Evolutionary conservation across 1,139 yeast genomes (phyloP).

Genomic region (Blastobotrys raffinosifermentans): DNA sequence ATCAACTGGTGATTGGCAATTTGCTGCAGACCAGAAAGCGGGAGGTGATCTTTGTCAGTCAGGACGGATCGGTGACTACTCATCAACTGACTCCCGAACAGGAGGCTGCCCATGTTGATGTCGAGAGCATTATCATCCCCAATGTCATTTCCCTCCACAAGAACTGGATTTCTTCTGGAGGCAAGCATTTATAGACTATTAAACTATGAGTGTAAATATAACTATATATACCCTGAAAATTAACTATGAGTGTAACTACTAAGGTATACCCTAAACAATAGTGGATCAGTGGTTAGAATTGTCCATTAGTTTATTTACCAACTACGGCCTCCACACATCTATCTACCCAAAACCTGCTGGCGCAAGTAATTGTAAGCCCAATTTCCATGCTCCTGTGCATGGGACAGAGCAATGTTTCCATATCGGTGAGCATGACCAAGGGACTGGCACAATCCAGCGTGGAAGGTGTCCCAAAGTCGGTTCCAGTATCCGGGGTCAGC

Average conservation of each 20-base stretch:
- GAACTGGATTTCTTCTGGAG: conserved; percentile 50
- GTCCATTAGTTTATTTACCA: no score
- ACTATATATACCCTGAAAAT: no score
- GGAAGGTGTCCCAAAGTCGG: conserved; percentile 7
- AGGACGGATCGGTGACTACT: conserved; percentile 42
- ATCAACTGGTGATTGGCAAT: conserved; percentile 93
- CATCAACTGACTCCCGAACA: conserved; percentile 44
- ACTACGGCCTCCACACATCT: no score
- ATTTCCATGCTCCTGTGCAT: background rate
- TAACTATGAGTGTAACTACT: no score
- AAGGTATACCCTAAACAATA: no score
- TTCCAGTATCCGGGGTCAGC: conserved; percentile 14
- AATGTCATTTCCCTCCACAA: conserved; percentile 58
- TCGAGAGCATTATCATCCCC: conserved; percentile 76
- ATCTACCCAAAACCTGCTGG: no score
- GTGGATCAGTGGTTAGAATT: no score
- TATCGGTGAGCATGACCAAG: background rate
- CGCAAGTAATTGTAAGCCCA: no score
- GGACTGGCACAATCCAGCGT: background rate
- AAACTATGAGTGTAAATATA: no score
- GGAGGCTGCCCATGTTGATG: conserved; percentile 43
- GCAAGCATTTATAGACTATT: no score
- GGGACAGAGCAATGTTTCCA: background rate
- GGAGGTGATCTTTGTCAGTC: conserved; percentile 81
- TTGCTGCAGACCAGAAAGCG: conserved; percentile 79